Conservation (phyloP, 2,329 filamentous ascomycete genomes). For the Fusarium goolgardi region DNA sequence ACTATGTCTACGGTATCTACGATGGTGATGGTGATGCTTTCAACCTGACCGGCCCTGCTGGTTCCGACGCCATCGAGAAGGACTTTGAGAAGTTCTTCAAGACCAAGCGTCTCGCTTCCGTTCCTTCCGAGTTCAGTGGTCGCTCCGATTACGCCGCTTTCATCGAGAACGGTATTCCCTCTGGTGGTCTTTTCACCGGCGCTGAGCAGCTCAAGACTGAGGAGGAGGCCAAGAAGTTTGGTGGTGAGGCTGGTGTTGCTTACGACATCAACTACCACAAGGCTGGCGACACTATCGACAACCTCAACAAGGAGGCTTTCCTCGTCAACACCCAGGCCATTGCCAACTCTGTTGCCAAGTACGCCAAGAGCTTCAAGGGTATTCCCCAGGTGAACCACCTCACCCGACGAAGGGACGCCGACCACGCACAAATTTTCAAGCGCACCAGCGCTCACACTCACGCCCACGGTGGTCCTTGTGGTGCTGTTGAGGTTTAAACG, state of each 20-base stretch:
- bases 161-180: slow-evolving; percentile 72
- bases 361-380: slow-evolving; percentile 54
- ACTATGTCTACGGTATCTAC: slow-evolving; percentile 67
- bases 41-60: slow-evolving; percentile 64
- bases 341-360: slow-evolving; percentile 56
- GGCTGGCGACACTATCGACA: slow-evolving; percentile 56
- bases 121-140: slow-evolving; percentile 72
- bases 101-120: slow-evolving; percentile 61
- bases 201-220: slow-evolving; percentile 73
- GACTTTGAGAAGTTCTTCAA: slow-evolving; percentile 68
- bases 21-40: slow-evolving; percentile 70
- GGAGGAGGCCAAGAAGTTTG: slow-evolving; percentile 69
- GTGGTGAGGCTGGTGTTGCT: slow-evolving; percentile 66
- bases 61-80: slow-evolving; percentile 69
- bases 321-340: slow-evolving; percentile 59
- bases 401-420: slow-evolving; percentile 49
- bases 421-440: slow-evolving; percentile 48
- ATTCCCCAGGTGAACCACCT: slow-evolving; percentile 47
- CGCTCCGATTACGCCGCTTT: slow-evolving; percentile 76
- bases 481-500: slow-evolving; percentile 23
- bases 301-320: slow-evolving; percentile 57
- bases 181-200: slow-evolving; percentile 76
- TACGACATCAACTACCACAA: slow-evolving; percentile 62
- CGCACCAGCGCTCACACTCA: slow-evolving; percentile 43
- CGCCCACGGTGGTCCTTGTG: slow-evolving; percentile 49